Percentiles rank a stretch among this genome's conserved stretches.
These are phyloP conservation scores for Sabuloglossum arenarium DNA, from an alignment of 495 filamentous ascomycete species.

Conservation along the genomic window DNA sequence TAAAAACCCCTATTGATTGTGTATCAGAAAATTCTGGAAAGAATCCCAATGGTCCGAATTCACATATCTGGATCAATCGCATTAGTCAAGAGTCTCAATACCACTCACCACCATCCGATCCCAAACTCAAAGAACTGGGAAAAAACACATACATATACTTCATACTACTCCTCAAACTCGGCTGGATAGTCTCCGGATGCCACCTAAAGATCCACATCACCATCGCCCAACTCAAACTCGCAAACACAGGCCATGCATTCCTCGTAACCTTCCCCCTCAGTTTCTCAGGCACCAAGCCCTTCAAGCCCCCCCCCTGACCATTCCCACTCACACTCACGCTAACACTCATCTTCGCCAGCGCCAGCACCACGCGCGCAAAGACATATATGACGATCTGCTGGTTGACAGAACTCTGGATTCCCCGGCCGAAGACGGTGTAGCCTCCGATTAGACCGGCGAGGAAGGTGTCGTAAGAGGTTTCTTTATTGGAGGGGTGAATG, in stretches of 20 bases:
- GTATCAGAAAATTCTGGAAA: constrained; percentile 53
- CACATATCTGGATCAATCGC: constrained; percentile 26
- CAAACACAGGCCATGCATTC: constrained; percentile 81
- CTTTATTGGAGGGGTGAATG: constrained; percentile 19
- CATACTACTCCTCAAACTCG: constrained; percentile 89
- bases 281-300: constrained; percentile 19
- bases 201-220: constrained; percentile 94
- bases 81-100: background rate
- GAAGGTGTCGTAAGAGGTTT: constrained; percentile 59
- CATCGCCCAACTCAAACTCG: constrained; percentile 63
- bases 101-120: background rate
- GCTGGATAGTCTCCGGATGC: constrained; percentile 75
- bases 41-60: constrained; percentile 72
- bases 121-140: background rate
- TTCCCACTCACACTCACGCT: too few species aligned
- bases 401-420: constrained; percentile 59
- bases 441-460: constrained; percentile 80
- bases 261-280: constrained; percentile 29
- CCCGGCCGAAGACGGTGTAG: constrained; percentile 79
- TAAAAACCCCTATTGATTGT: constrained; percentile 45
- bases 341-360: constrained; percentile 60
- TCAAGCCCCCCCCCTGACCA: constrained; percentile 11
- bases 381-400: constrained; percentile 98
- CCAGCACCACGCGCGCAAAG: constrained; percentile 76
- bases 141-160: constrained; percentile 68